A percentile compares a stretch with the other conserved stretches of the same genome.
phyloP scores from a whole-genome alignment of 495 filamentous ascomycete genomes.

The Emericellopsis terricola region DNA sequence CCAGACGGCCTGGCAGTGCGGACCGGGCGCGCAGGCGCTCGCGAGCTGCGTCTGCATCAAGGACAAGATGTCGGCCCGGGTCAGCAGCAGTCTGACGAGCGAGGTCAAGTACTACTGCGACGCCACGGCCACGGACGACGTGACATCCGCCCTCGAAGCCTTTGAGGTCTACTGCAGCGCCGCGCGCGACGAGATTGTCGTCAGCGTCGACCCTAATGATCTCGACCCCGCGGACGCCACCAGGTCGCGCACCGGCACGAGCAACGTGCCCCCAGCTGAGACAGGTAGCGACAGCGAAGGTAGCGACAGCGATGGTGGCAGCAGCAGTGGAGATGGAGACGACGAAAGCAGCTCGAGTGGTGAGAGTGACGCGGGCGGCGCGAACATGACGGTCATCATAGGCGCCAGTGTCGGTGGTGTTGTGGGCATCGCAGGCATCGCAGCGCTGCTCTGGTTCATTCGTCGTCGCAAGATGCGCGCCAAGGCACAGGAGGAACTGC shows the following conservation, averaged over 20 bases:
- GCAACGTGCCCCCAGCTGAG: constrained; percentile 3
- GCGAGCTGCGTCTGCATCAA: constrained; percentile 32
- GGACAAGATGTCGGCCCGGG: constrained; percentile 16
- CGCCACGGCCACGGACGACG: constrained; percentile 23
- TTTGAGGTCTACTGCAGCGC: constrained; percentile 30
- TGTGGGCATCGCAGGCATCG: constrained; percentile 14
- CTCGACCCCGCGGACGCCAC: constrained; percentile 4
- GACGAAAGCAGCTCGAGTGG: constrained; percentile 1
- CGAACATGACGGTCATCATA: constrained; percentile 10
- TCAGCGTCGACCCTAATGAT: constrained; percentile 20
- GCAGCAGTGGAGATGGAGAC: constrained; percentile 1
- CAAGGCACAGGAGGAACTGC: constrained; percentile 3
- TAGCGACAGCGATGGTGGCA: constrained; percentile 2
- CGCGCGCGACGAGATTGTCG: constrained; percentile 17
- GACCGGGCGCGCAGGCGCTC: constrained; percentile 20
- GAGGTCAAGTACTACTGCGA: constrained; percentile 21
- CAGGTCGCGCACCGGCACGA: background rate
- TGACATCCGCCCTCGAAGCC: constrained; percentile 24
- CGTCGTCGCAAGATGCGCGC: constrained; percentile 4
- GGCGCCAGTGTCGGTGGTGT: constrained; percentile 19
- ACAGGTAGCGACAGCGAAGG: constrained; percentile 7
- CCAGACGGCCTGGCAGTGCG: constrained; percentile 22
- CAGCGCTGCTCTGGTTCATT: constrained; percentile 16
- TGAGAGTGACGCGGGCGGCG: too few species aligned
- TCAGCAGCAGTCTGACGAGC: constrained; percentile 18